A percentile compares a stretch with the other conserved stretches of the same genome.
These are phyloP conservation scores for Clausena lansium DNA, from an alignment of 345 rosid species.

Conservation along the genomic window DNA sequence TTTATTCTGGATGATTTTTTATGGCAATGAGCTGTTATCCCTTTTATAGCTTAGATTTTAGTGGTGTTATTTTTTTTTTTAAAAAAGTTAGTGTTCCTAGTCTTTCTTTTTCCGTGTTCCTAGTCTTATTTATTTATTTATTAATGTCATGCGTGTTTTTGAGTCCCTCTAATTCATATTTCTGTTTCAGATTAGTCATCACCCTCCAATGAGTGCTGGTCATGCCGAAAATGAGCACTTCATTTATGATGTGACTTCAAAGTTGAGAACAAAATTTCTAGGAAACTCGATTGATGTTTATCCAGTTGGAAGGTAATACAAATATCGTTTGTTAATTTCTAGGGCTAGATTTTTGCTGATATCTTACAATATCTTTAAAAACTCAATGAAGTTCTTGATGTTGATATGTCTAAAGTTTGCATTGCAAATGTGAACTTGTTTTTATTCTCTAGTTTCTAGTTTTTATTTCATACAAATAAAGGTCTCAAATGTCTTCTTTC, in stretches of 20 bases:
- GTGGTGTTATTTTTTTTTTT: not conserved
- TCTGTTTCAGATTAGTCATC: conserved; percentile 71
- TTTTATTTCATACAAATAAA: not conserved
- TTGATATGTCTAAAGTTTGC: not conserved
- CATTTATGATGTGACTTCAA: conserved; percentile 70
- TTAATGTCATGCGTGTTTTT: not conserved
- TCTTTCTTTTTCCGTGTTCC: not conserved
- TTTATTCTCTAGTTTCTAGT: not conserved
- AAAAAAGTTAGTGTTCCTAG: not conserved
- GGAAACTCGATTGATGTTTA: conserved; percentile 80
- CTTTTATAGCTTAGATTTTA: conserved; percentile 2
- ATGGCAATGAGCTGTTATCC: not conserved
- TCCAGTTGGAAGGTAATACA: conserved; percentile 69
- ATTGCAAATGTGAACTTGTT: not conserved
- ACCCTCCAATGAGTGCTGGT: conserved; percentile 81
- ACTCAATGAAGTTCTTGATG: not conserved
- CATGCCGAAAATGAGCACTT: conserved; percentile 89
- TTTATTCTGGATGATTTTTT: conserved; percentile 4
- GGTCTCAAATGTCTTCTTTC: not conserved
- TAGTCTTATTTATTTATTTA: not conserved
- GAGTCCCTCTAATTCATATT: not conserved
- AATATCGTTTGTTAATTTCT: not conserved
- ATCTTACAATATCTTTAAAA: not conserved
- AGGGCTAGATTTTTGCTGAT: not conserved
- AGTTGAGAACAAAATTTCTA: conserved; percentile 72